Evolutionary conservation across 257 asterid species (phyloP).

Genomic region (Solanum arcanum): DNA sequence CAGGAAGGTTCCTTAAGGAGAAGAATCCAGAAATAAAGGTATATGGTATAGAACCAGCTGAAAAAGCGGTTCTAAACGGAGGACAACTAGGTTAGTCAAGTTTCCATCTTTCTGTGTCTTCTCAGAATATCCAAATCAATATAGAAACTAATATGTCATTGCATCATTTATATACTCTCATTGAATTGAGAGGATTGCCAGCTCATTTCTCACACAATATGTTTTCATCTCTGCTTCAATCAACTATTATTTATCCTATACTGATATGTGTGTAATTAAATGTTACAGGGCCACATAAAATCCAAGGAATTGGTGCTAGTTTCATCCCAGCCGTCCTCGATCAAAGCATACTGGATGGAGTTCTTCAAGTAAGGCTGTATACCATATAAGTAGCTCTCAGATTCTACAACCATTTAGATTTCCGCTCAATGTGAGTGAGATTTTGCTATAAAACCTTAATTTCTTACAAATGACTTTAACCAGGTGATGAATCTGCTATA

Average conservation of each 20-base stretch:
- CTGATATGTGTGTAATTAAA: background rate
- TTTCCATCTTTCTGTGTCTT: background rate
- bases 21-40: constrained; percentile 18
- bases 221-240: background rate
- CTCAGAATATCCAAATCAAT: background rate
- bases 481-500: background rate
- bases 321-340: constrained; percentile 29
- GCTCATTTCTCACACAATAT: background rate
- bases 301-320: constrained; percentile 41
- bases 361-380: constrained; percentile 20
- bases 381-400: background rate
- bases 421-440: background rate
- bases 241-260: background rate
- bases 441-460: background rate
- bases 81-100: constrained; percentile 18
- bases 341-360: constrained; percentile 24
- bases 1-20: constrained; percentile 39
- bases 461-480: background rate
- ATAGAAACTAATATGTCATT: background rate
- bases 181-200: background rate
- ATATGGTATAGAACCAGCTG: constrained; percentile 38
- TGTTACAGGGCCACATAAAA: constrained; percentile 25
- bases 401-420: background rate
- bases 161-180: background rate
- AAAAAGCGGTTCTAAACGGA: constrained; percentile 31